These are phyloP conservation scores for Blastocystis sp. DNA, from an alignment of 352 stramenopile genomes.

Conservation along the genomic window DNA sequence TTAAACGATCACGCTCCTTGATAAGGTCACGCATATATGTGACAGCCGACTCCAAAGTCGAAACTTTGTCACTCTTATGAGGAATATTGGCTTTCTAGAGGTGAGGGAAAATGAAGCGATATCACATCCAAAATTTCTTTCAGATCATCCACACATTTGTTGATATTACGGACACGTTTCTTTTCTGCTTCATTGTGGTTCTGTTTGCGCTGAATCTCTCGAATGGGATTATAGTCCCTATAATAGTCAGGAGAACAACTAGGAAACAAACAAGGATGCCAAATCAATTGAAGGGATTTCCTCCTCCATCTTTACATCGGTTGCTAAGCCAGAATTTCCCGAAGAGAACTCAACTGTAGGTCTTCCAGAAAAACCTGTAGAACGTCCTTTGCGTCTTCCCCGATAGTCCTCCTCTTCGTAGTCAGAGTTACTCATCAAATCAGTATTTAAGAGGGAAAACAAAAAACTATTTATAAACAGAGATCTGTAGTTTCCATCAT, in stretches of 20 bases:
- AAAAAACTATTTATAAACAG: background rate
- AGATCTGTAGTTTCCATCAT: background rate
- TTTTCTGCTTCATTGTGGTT: constrained; percentile 58
- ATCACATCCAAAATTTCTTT: constrained; percentile 36
- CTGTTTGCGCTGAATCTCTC: constrained; percentile 43
- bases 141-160: constrained; percentile 55
- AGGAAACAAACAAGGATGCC: background rate
- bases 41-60: constrained; percentile 11
- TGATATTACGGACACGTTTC: constrained; percentile 49
- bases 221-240: constrained; percentile 45
- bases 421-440: background rate
- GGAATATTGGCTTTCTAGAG: constrained; percentile 50
- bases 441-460: background rate
- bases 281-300: background rate
- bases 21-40: constrained; percentile 55
- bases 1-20: constrained; percentile 53
- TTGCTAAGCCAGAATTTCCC: background rate
- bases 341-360: background rate
- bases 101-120: background rate
- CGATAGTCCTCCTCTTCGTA: background rate
- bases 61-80: constrained; percentile 48
- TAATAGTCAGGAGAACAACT: background rate
- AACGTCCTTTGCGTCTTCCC: background rate
- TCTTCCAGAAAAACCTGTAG: background rate
- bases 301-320: background rate